Conservation (phyloP, 2,329 filamentous ascomycete species). For the Truncatella angustata region DNA sequence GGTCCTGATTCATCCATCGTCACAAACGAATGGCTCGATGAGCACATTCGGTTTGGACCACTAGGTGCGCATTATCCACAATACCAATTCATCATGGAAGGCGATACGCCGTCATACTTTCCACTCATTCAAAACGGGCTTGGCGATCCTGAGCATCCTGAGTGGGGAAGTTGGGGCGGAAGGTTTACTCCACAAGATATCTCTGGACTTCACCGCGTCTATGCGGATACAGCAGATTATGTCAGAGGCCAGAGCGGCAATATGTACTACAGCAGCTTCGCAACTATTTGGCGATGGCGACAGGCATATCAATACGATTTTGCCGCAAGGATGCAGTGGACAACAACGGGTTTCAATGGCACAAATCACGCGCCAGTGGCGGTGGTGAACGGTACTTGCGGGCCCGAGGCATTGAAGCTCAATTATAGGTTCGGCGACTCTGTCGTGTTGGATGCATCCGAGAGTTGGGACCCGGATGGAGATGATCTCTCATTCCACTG, state of each 20-base stretch:
- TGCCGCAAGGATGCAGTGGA: constrained; percentile 31
- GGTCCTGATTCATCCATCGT: constrained; percentile 21
- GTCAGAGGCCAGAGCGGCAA: neutral
- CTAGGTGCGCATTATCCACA: constrained; percentile 38
- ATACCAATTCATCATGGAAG: constrained; percentile 44
- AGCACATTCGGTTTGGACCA: constrained; percentile 41
- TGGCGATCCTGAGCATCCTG: constrained; percentile 35
- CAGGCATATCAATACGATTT: constrained; percentile 31
- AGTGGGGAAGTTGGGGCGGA: constrained; percentile 44
- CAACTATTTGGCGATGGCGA: constrained; percentile 32
- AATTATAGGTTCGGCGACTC: neutral
- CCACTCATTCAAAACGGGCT: constrained; percentile 43
- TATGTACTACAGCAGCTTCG: constrained; percentile 12
- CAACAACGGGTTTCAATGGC: constrained; percentile 14
- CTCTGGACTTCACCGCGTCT: neutral
- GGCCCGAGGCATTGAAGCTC: neutral
- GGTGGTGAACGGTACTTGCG: neutral
- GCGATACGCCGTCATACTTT: constrained; percentile 41
- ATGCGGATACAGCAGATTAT: neutral
- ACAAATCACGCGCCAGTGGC: constrained; percentile 8
- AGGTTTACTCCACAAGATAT: constrained; percentile 34
- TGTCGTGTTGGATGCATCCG: neutral
- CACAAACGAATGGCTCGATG: constrained; percentile 42
- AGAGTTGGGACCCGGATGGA: constrained; percentile 4
- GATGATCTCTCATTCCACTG: constrained; percentile 1